A percentile compares a stretch with the other conserved stretches of the same genome.
Evolutionary conservation across 164 flowering plant genomes (phyloP).

Genomic region (Platanus orientalis): DNA sequence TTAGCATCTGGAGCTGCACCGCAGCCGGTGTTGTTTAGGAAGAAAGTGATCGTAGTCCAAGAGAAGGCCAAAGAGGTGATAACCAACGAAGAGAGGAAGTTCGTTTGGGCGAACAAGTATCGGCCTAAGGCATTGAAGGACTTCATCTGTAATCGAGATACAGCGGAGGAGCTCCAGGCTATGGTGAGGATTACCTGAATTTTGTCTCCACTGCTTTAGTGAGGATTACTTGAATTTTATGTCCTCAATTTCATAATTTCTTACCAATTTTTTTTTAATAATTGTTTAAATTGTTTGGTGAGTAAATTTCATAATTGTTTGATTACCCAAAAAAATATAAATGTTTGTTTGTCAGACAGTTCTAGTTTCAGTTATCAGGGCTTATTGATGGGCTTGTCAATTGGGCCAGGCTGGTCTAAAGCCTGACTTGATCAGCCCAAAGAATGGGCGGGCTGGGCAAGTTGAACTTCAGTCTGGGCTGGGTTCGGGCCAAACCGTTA

Average conservation of each 20-base stretch:
- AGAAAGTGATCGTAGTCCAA: slow-evolving; percentile 1
- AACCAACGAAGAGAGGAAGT: slow-evolving; percentile 11
- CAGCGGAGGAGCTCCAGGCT: slow-evolving; percentile 32
- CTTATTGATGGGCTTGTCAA: no score
- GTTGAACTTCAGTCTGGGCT: no score
- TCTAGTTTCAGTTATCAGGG: no score
- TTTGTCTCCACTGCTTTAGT: background rate
- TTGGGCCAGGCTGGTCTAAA: no score
- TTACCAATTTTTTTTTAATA: no score
- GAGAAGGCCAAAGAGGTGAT: slow-evolving; percentile 2
- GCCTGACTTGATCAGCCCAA: no score
- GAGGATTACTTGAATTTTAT: background rate
- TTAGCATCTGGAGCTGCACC: background rate
- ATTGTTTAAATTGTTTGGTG: no score
- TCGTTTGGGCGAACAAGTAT: slow-evolving; percentile 51
- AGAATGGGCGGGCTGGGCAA: no score
- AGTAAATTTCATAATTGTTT: no score
- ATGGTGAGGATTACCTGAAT: slow-evolving; percentile 23
- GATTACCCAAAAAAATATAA: no score
- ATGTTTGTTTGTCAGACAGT: no score
- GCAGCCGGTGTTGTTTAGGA: slow-evolving; percentile 1
- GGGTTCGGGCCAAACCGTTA: no score
- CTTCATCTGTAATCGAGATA: slow-evolving; percentile 52
- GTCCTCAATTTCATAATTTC: background rate
- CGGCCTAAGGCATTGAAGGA: slow-evolving; percentile 41